These are phyloP conservation scores for Mortierella sp. DNA, from an alignment of 371 early-diverging fungal species.

Conservation along the genomic window DNA sequence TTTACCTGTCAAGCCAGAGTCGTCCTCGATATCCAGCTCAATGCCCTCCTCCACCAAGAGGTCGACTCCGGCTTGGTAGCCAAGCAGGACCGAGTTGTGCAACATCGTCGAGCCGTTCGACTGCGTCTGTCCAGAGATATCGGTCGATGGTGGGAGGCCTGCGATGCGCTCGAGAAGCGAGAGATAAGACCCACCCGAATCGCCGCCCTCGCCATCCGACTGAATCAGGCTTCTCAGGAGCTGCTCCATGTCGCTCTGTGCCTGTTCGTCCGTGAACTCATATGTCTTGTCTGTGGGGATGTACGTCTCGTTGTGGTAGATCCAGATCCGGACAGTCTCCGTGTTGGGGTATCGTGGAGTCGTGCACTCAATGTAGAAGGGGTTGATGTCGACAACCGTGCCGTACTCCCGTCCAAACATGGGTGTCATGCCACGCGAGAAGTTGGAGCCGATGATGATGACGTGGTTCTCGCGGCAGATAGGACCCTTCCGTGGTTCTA, in stretches of 20 bases:
- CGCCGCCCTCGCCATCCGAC: constrained; percentile 38
- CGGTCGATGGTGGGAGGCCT: constrained; percentile 33
- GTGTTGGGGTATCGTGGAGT: constrained; percentile 33
- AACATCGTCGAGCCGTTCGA: constrained; percentile 43
- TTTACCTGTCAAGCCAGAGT: constrained; percentile 41
- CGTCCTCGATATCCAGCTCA: constrained; percentile 45
- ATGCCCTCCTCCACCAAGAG: constrained; percentile 45
- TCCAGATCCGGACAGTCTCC: constrained; percentile 35
- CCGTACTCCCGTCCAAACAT: constrained; percentile 49
- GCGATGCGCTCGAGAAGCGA: constrained; percentile 43
- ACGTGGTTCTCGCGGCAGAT: constrained; percentile 50
- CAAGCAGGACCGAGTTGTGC: constrained; percentile 42
- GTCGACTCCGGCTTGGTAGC: constrained; percentile 25
- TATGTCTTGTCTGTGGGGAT: constrained; percentile 41
- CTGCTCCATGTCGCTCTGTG: constrained; percentile 49
- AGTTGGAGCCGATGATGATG: constrained; percentile 50
- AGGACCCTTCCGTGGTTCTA: constrained; percentile 40
- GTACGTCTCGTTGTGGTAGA: constrained; percentile 35
- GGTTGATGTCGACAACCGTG: constrained; percentile 42
- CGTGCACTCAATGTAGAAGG: constrained; percentile 39
- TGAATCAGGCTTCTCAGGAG: constrained; percentile 37
- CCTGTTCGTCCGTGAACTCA: constrained; percentile 52
- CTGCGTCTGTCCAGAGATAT: constrained; percentile 40
- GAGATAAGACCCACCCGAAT: constrained; percentile 23
- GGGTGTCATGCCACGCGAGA: constrained; percentile 39